Evolutionary conservation across 2,329 filamentous ascomycete species (phyloP).

Genomic region (Epichloe aotearoae): DNA sequence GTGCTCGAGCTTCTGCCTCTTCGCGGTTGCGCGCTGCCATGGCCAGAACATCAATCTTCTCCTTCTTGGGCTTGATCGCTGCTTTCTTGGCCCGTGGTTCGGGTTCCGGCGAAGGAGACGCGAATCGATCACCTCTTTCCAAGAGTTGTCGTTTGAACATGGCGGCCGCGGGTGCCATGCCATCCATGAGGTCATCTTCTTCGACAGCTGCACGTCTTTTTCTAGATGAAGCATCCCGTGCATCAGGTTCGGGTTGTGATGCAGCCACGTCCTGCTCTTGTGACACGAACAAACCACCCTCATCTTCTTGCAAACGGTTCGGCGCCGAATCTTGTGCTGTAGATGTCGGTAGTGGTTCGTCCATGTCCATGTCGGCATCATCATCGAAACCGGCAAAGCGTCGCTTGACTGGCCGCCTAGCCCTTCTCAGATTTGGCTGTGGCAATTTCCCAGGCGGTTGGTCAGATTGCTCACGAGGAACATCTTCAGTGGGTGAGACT

Average conservation of each 20-base stretch:
- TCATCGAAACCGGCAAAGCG: constrained; percentile 63
- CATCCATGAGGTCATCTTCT: constrained; percentile 51
- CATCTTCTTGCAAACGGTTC: constrained; percentile 14
- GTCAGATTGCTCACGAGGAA: constrained; percentile 2
- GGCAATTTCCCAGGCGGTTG: constrained; percentile 2
- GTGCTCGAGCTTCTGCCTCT: constrained; percentile 51
- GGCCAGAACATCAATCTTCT: constrained; percentile 56
- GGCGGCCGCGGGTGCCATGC: constrained; percentile 62
- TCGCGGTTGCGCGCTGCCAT: constrained; percentile 46
- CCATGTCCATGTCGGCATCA: constrained; percentile 26
- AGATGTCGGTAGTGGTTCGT: constrained; percentile 9
- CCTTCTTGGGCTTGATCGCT: constrained; percentile 32
- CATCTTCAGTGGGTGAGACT: background rate
- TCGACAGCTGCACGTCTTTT: constrained; percentile 34
- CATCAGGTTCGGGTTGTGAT: constrained; percentile 11
- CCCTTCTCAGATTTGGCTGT: constrained; percentile 8
- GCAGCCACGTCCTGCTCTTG: constrained; percentile 25
- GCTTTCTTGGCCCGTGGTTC: constrained; percentile 9
- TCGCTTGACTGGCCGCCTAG: constrained; percentile 30
- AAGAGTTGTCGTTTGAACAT: constrained; percentile 68
- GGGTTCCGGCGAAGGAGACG: constrained; percentile 15
- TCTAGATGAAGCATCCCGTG: constrained; percentile 18
- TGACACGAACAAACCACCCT: constrained; percentile 43
- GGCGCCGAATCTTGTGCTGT: constrained; percentile 1
- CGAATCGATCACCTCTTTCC: constrained; percentile 39